These are phyloP conservation scores for Aspergillus flavus DNA, from an alignment of 2,329 filamentous ascomycete genomes.

Conservation along the genomic window DNA sequence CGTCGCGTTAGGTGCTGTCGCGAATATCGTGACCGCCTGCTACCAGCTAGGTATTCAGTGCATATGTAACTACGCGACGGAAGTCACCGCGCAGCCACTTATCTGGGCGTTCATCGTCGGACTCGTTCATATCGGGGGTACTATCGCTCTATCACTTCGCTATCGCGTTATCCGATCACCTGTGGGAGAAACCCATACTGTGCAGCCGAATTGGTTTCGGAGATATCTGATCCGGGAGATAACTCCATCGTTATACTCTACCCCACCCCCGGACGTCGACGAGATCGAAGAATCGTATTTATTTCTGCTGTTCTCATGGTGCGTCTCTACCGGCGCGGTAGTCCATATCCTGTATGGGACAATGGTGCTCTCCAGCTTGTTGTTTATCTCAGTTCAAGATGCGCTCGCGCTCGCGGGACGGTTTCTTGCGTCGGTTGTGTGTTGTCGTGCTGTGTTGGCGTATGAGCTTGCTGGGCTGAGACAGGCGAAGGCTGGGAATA, in stretches of 20 bases:
- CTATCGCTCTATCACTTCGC: neutral
- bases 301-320: neutral
- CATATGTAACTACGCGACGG: neutral
- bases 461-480: neutral
- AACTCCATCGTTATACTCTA: neutral
- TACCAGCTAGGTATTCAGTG: neutral
- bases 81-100: neutral
- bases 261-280: neutral
- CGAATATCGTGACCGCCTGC: neutral
- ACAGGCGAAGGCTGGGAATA: neutral
- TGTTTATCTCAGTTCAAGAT: neutral
- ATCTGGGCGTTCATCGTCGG: neutral
- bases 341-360: neutral
- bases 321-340: neutral
- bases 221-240: neutral
- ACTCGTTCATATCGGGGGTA: neutral
- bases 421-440: neutral
- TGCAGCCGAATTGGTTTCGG: neutral
- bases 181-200: neutral
- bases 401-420: neutral
- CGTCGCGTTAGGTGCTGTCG: neutral
- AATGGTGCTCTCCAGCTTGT: neutral
- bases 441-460: neutral
- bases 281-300: neutral
- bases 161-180: neutral